Evolutionary conservation across 352 stramenopile genomes (phyloP), one percentile per base, ranked within the genome.

Genomic region (Phytophthora aleatoria): DNA sequence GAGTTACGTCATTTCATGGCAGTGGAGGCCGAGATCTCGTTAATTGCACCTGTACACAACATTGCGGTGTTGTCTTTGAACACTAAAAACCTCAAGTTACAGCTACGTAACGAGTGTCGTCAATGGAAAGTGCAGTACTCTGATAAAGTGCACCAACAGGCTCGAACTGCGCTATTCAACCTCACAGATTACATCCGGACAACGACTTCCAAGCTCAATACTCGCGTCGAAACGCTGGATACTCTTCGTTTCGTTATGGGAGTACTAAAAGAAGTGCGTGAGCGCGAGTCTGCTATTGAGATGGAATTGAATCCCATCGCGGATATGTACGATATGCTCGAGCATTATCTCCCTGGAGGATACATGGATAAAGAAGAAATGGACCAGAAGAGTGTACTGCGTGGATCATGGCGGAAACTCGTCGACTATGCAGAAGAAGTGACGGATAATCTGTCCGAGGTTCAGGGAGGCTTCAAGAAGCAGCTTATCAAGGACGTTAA

Each of bases 381-480:
- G 69, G 89, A 97, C 45, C 84, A 97, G 57, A 97, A 97, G 64
- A 95, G 78, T 47, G 77, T 96, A 1, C 68, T 97, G 26, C 83
- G 87, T 4, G 79, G 79, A 20, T 81, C 76, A 12, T 98, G 92
- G 92, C 75, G 81, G 5, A 95, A 92, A 50, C 78, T 98, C 8
- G 83, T 97, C 0, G 89, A 97, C 45, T 87, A 94, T 38, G 90
- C 88, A 3, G 92, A 98, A 60, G 84, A 91, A 48, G 85, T 98
- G 30, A 95, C 89, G 2, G 88, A 97, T 66, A 84, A 82, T 36
- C 66, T 98, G 0, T 89, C 75, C 5, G 79, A 91, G 13, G 76
- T 97, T 4, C 90, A 97, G 50, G 89, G 85, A 35, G 74, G 75
- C 3, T 98, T 97, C 61, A 98, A 97, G 70, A 96, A 96, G 67